These are phyloP conservation scores for Anisodus tanguticus DNA, from an alignment of 257 asterid genomes.

Conservation along the genomic window DNA sequence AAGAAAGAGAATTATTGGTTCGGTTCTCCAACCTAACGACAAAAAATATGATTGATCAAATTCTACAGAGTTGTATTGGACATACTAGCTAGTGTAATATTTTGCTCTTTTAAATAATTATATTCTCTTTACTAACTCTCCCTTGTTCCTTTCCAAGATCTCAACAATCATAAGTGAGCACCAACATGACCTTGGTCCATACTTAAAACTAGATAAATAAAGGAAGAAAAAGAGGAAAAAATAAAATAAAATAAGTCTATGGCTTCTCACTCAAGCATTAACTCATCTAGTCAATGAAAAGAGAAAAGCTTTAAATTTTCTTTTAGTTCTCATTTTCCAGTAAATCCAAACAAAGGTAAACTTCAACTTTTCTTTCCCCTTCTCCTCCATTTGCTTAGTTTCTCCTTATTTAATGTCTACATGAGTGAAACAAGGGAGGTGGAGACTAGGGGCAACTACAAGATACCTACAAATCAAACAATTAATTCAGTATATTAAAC, in stretches of 20 bases:
- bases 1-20: neutral
- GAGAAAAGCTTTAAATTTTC: neutral
- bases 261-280: neutral
- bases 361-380: neutral
- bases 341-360: neutral
- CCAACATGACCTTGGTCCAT: neutral
- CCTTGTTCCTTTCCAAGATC: neutral
- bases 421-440: neutral
- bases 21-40: neutral
- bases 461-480: too few species aligned
- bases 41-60: neutral
- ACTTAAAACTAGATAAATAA: neutral
- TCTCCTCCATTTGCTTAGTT: neutral
- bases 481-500: too few species aligned
- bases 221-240: neutral
- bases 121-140: neutral
- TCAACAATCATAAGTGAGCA: conserved; percentile 9
- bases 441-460: too few species aligned
- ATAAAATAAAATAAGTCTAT: neutral
- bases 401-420: neutral
- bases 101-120: neutral
- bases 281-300: neutral
- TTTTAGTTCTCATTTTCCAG: neutral
- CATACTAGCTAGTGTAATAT: neutral
- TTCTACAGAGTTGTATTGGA: neutral